Base-by-base conservation (phyloP, 2,329 filamentous ascomycete genomes). In the Talaromyces sp. region DNA sequence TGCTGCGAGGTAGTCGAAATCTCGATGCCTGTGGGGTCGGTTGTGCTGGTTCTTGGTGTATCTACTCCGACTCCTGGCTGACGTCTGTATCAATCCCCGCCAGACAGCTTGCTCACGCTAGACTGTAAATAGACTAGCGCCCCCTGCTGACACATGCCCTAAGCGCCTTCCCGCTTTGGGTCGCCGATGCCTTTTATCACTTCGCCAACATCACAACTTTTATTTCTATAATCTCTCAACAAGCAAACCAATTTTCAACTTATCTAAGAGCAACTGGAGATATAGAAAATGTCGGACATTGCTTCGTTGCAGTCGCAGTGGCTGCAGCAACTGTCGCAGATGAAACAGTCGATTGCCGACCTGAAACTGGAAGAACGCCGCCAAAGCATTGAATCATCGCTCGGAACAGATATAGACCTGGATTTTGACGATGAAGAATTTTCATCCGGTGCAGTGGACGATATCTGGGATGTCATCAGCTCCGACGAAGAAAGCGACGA, bases 391-490 rank as follows among this genome's bases (percentile, higher is more conserved):
- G 68, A 72, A 25, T 69, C 70, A 36, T 68, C 68, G 51, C 80
- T 84, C 13, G 84, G 88, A 63, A 68, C 81, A 25, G 77, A 81
- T 34, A 78, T 89, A 40, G 82, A 89, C 51, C 79, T 89, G 60
- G 88, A 91, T 68, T 43, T 67, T 19, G 87, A 92, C 11, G 87
- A 92, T 8, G 84, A 87, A 56, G 79, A 85, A 25, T 85, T 84
- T 2, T 85, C 82, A 3, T 86, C 86, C 5, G 87, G 85, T 51
- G 76, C 85, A 19, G 86, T 87, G 5, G 91, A 94, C 66, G 93
- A 97, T 78, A 89, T 97, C 10, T 97, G 94, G 94, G 93, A 97
- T 75, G 88, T 96, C 66, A 92, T 96, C 73, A 92, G 89, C 66
- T 89, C 90, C 27, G 87, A 88, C 22, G 89, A 89, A 64, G 82